Percentiles rank a stretch among this genome's conserved stretches.
Evolutionary conservation across 2,329 filamentous ascomycete species (phyloP).

Genomic region (Penicillium sp.): DNA sequence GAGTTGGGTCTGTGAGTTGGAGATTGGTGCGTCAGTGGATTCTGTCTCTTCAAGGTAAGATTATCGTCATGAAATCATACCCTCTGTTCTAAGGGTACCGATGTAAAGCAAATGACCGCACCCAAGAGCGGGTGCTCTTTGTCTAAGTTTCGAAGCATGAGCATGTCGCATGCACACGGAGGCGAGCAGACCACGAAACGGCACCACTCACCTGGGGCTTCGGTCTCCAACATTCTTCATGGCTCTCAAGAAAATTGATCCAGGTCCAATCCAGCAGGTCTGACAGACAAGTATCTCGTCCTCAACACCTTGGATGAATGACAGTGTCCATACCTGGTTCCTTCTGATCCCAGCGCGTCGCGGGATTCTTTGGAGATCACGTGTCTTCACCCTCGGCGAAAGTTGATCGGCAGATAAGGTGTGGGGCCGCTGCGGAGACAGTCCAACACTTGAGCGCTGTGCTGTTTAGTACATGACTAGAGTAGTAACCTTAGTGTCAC

Average conservation of each 20-base stretch:
- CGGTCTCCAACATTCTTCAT: conserved; percentile 40
- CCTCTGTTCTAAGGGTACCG: conserved; percentile 70
- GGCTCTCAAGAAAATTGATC: conserved; percentile 4
- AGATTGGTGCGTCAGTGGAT: conserved; percentile 4
- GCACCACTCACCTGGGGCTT: conserved; percentile 28
- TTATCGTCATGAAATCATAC: conserved; percentile 43
- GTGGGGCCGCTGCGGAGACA: not conserved
- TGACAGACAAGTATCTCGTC: too few species aligned
- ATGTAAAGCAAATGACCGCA: conserved; percentile 81
- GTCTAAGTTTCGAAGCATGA: conserved; percentile 36
- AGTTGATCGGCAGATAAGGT: too few species aligned
- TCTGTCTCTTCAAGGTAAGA: not conserved
- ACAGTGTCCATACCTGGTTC: too few species aligned
- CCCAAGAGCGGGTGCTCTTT: conserved; percentile 60
- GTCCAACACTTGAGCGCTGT: too few species aligned
- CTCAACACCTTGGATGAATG: too few species aligned
- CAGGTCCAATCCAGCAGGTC: too few species aligned
- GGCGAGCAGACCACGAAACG: not conserved
- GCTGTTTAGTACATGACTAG: too few species aligned
- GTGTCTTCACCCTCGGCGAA: not conserved
- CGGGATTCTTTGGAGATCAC: not conserved
- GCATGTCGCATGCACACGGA: conserved; percentile 3
- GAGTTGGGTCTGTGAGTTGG: conserved; percentile 32
- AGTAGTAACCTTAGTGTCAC: too few species aligned
- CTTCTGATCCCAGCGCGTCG: not conserved